Conservation (phyloP, 441 rosid genomes). For the Erodium texanum region DNA sequence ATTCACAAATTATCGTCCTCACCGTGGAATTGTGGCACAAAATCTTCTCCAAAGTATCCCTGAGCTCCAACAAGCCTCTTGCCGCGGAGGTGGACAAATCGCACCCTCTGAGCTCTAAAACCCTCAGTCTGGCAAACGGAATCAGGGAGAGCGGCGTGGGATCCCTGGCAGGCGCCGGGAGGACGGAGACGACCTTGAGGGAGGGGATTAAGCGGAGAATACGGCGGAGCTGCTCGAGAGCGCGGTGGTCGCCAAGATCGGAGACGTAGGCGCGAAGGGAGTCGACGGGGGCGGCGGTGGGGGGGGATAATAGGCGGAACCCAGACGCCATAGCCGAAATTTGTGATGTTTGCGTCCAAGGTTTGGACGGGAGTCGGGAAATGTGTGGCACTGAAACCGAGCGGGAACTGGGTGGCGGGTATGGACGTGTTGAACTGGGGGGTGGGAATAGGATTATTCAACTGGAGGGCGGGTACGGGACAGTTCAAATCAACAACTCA, state of each 20-base stretch:
- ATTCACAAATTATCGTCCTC: conserved; percentile 23
- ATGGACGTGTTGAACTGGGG: too few relatives aligned
- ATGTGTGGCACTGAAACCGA: too few relatives aligned
- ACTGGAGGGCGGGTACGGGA: too few relatives aligned
- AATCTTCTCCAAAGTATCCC: conserved; percentile 81
- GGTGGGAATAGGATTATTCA: too few relatives aligned
- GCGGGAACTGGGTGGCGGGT: too few relatives aligned
- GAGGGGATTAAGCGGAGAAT: conserved; percentile 67
- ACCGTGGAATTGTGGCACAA: conserved; percentile 92
- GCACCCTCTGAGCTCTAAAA: conserved; percentile 80
- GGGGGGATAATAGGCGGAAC: too few relatives aligned
- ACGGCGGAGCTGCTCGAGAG: conserved; percentile 87
- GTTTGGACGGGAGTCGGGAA: too few relatives aligned
- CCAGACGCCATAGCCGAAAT: too few relatives aligned
- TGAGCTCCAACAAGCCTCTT: conserved; percentile 73
- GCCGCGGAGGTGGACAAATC: conserved; percentile 93
- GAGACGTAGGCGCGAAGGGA: conserved; percentile 91
- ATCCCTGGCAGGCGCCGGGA: conserved; percentile 64
- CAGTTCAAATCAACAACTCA: too few relatives aligned
- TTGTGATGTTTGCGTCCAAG: too few relatives aligned
- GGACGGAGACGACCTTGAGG: conserved; percentile 71
- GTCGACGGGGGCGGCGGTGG: conserved; percentile 82
- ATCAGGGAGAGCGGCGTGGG: conserved; percentile 77
- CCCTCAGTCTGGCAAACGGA: conserved; percentile 69
- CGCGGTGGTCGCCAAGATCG: conserved; percentile 91